Conservation (phyloP, 768 basidiomycete genomes). For the Boletus tomentosulus region DNA sequence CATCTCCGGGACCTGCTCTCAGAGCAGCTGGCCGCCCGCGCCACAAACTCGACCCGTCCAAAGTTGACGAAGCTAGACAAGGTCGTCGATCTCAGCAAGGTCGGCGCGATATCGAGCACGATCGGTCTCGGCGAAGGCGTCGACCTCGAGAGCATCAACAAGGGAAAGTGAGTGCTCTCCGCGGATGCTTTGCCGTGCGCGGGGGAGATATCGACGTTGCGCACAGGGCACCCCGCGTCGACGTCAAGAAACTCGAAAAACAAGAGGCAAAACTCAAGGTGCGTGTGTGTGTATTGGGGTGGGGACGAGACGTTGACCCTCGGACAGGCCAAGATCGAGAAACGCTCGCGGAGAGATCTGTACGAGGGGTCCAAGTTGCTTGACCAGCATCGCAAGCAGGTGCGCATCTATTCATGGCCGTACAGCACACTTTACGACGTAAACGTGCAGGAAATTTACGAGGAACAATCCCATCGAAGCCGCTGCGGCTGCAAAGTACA, state of each 20-base stretch:
- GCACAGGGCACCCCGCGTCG: conserved; percentile 79
- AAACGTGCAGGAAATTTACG: conserved; percentile 83
- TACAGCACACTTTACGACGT: background rate
- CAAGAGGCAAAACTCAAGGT: conserved; percentile 95
- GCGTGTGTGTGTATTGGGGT: background rate
- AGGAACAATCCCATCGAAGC: conserved; percentile 94
- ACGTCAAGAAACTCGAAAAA: conserved; percentile 94
- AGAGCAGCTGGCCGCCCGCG: conserved; percentile 56
- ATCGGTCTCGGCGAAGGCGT: conserved; percentile 79
- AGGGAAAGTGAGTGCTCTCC: conserved; percentile 76
- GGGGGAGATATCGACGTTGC: too few species aligned
- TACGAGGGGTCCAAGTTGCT: conserved; percentile 97
- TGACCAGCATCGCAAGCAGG: conserved; percentile 89
- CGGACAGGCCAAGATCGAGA: conserved; percentile 89
- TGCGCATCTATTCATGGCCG: conserved; percentile 24
- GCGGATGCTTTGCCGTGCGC: background rate
- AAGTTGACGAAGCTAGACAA: conserved; percentile 76
- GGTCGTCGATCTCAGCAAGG: conserved; percentile 85
- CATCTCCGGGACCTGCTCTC: conserved; percentile 60
- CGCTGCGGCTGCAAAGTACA: conserved; percentile 74
- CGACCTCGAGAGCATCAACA: conserved; percentile 88
- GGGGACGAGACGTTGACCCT: background rate
- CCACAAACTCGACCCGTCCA: conserved; percentile 56
- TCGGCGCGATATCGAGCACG: conserved; percentile 69
- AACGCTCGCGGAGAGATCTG: conserved; percentile 79